These are phyloP conservation scores for Nicotiana rustica DNA, from an alignment of 305 asterid genomes.

Conservation along the genomic window DNA sequence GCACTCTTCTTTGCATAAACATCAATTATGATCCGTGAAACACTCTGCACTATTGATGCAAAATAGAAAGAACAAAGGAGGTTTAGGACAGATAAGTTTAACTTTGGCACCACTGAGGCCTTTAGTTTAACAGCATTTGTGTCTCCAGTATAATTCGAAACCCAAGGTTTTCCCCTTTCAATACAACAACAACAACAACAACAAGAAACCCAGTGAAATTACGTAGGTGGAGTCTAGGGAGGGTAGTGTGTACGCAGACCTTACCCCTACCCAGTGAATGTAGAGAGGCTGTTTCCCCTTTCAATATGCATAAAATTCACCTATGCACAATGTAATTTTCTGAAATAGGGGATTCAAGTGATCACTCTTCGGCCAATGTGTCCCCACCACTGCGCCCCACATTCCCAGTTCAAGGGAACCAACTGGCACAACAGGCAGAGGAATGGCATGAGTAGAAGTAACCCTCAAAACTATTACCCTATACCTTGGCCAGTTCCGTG, in stretches of 20 bases:
- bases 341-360: not conserved
- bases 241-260: no score
- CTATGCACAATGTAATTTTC: not conserved
- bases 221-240: no score
- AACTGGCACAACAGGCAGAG: not conserved
- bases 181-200: no score
- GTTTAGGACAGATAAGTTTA: constrained; percentile 17
- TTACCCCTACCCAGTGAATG: no score
- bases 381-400: not conserved
- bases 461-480: not conserved
- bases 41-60: not conserved
- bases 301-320: not conserved
- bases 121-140: not conserved
- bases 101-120: not conserved
- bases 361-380: constrained; percentile 6
- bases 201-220: no score
- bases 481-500: constrained; percentile 15
- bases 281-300: no score
- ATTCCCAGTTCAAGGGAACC: not conserved
- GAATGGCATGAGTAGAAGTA: not conserved
- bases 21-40: constrained; percentile 12
- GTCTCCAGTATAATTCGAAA: not conserved
- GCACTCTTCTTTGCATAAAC: not conserved
- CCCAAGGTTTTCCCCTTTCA: not conserved
- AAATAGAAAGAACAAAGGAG: constrained; percentile 23